These are phyloP conservation scores for Hyaloscypha finlandica DNA, from an alignment of 495 filamentous ascomycete genomes.

Conservation along the genomic window DNA sequence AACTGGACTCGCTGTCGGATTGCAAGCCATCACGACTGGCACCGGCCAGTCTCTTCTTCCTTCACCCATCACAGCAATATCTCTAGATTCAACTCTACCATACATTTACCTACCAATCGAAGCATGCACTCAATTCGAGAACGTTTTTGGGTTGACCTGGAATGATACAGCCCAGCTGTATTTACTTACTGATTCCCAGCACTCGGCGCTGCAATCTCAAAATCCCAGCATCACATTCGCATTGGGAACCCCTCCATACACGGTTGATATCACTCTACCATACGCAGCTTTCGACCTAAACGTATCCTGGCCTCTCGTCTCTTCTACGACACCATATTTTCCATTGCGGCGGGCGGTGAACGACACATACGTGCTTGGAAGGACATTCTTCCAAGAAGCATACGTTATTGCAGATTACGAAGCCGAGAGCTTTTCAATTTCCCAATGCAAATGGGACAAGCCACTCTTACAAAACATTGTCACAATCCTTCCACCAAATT, in stretches of 20 bases:
- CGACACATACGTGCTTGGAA: slow-evolving; percentile 51
- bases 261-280: slow-evolving; percentile 51
- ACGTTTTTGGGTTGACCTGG: slow-evolving; percentile 50
- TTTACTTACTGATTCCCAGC: slow-evolving; percentile 47
- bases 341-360: slow-evolving; percentile 53
- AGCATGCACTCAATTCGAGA: slow-evolving; percentile 54
- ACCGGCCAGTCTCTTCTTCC: slow-evolving; percentile 31
- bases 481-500: slow-evolving; percentile 12
- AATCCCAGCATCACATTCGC: slow-evolving; percentile 54
- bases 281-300: slow-evolving; percentile 55
- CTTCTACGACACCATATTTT: slow-evolving; percentile 42
- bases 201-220: slow-evolving; percentile 41
- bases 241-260: slow-evolving; percentile 44
- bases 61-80: slow-evolving; percentile 36
- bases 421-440: slow-evolving; percentile 21
- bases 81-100: slow-evolving; percentile 53
- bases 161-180: slow-evolving; percentile 49
- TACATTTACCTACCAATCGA: slow-evolving; percentile 55
- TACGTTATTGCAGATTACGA: slow-evolving; percentile 30
- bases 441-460: slow-evolving; percentile 18
- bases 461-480: slow-evolving; percentile 12
- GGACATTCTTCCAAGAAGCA: slow-evolving; percentile 60
- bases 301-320: slow-evolving; percentile 28
- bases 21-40: slow-evolving; percentile 10
- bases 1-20: slow-evolving; percentile 3